Evolutionary conservation across 1,139 yeast species (phyloP).

Genomic region (Taiozyma onychis): DNA sequence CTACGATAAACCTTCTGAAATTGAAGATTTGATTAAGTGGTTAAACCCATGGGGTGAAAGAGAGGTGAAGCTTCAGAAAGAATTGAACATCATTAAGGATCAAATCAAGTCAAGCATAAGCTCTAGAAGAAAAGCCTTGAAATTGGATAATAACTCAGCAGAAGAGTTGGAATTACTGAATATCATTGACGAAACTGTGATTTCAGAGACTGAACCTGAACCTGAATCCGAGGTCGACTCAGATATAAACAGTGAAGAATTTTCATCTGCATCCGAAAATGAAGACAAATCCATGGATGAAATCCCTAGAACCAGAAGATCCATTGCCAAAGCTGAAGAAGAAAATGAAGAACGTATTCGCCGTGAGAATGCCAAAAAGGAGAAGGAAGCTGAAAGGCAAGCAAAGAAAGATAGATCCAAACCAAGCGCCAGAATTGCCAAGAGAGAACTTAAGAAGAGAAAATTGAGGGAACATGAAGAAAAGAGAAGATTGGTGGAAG

Average conservation of each 20-base stretch:
- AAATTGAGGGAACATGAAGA: constrained; percentile 29
- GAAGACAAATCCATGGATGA: constrained; percentile 7
- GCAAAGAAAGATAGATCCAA: constrained; percentile 24
- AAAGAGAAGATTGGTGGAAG: constrained; percentile 27
- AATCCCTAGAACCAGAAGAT: constrained; percentile 25
- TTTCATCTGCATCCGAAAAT: constrained; percentile 2
- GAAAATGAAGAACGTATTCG: constrained; percentile 7
- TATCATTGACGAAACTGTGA: constrained; percentile 32
- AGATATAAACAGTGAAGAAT: constrained; percentile 3
- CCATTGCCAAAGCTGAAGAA: constrained; percentile 22
- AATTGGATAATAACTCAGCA: constrained; percentile 35
- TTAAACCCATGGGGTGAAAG: constrained; percentile 72
- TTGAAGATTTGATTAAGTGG: constrained; percentile 57
- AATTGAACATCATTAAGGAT: constrained; percentile 48
- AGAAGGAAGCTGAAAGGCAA: constrained; percentile 22
- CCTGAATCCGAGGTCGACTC: constrained; percentile 20
- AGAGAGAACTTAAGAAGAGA: constrained; percentile 28
- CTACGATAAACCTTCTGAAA: constrained; percentile 57
- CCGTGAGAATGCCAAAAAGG: constrained; percentile 20
- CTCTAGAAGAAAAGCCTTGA: constrained; percentile 52
- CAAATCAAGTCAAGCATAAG: constrained; percentile 51
- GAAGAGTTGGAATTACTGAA: constrained; percentile 38
- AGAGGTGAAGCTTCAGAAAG: constrained; percentile 64
- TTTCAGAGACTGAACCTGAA: constrained; percentile 30
- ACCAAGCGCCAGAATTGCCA: constrained; percentile 28